Evolutionary conservation across 148 eudicot species (phyloP), one percentile per base, ranked within the genome.

Genomic region (Polygonum aviculare): DNA sequence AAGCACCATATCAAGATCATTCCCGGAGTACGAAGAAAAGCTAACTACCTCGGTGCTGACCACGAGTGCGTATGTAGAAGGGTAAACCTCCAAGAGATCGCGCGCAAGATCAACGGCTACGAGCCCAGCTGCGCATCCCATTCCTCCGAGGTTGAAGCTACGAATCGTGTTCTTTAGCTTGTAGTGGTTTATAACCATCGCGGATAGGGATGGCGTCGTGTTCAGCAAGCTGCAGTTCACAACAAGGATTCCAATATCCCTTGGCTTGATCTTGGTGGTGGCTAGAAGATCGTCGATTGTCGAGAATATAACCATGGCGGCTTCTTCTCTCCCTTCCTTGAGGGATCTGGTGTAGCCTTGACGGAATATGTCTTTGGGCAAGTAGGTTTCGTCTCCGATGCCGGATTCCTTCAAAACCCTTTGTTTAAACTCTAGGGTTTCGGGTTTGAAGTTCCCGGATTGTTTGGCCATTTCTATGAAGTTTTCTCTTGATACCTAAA

Each of bases 171-270:
- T 87, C 47, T 85, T 82, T 7, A 93, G 79, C 80, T 93, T 93
- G 83, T 90, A 93, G 57, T 85, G 98, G 79, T 93, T 90, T 55
- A 93, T 88, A 3, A 93, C 73, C 96, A 93, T 93, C 2, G 98
- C 90, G 1, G 93, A 87, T 16, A 93, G 87, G 0, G 96, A 93
- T 0, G 98, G 98, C 1, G 96, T 93, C 1, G 95, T 82, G 79
- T 86, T 93, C 3, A 93, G 80, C n/a, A 87, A 39, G 26, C 93
- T 80, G 39, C 93, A 93, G 79, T 90, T 93, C 12, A 93, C 91
- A 1, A 92, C 80, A 1, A 92, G 86, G 76, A 92, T 84, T 1
- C 73, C 76, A 62, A 92, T 85, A 76, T 88, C 91, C 55, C 74
- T 85, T 5, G 88, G 84, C 5, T 79, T 80, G 35, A 87, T 77